Conservation (phyloP, 202 grass and related monocot species). For the Hordeum pubiflorum region DNA sequence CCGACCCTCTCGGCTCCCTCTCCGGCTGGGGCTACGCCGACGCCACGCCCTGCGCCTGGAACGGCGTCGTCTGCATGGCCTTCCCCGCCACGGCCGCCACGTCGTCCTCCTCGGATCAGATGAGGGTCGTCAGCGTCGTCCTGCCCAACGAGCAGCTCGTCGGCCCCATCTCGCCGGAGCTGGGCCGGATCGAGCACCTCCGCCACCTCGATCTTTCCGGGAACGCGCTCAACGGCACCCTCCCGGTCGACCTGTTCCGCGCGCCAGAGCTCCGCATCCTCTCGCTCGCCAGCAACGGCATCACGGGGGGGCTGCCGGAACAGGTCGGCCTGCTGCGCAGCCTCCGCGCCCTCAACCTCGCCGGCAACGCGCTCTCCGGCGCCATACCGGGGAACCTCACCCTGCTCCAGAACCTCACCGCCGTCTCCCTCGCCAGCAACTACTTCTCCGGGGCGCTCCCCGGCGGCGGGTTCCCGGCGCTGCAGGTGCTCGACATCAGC, state of each 20-base stretch:
- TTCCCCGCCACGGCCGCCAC: neutral
- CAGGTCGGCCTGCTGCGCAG: conserved; percentile 32
- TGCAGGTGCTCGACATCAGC: conserved; percentile 65
- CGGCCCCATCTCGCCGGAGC: conserved; percentile 48
- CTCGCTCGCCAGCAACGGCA: conserved; percentile 71
- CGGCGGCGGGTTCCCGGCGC: conserved; percentile 24
- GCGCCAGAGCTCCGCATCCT: conserved; percentile 62
- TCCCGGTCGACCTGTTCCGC: conserved; percentile 47
- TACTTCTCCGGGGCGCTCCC: conserved; percentile 69
- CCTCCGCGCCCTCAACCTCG: conserved; percentile 68
- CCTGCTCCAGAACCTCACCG: conserved; percentile 62
- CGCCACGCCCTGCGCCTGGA: conserved; percentile 73
- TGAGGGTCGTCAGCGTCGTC: conserved; percentile 58
- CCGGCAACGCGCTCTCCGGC: conserved; percentile 72
- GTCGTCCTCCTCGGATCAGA: conserved; percentile 18
- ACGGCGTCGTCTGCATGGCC: conserved; percentile 59
- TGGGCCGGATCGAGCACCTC: conserved; percentile 69
- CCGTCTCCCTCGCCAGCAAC: conserved; percentile 66
- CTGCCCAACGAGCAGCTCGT: conserved; percentile 66
- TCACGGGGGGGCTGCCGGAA: conserved; percentile 47
- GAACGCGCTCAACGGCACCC: conserved; percentile 64
- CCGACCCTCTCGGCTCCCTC: conserved; percentile 60
- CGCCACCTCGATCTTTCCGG: conserved; percentile 86
- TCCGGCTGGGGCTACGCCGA: conserved; percentile 61
- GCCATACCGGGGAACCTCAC: conserved; percentile 42